Conservation (phyloP, 495 filamentous ascomycete species). For the Neurospora pannonica region DNA sequence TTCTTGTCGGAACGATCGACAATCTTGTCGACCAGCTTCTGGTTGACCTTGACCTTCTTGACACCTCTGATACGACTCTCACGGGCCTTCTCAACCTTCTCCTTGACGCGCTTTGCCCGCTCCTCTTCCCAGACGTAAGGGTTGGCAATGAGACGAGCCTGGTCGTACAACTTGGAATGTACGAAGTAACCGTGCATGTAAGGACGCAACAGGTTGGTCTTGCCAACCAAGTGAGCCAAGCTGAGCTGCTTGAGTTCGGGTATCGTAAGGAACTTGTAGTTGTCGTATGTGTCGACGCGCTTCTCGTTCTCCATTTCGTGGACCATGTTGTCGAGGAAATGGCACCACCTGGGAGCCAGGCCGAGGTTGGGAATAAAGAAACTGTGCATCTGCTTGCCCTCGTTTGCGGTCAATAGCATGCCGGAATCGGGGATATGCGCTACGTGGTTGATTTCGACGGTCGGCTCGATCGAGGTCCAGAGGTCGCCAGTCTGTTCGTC, state of each 20-base stretch:
- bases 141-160: constrained; percentile 84
- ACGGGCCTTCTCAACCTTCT: constrained; percentile 90
- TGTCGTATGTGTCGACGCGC: constrained; percentile 80
- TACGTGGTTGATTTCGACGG: constrained; percentile 88
- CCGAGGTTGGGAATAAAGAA: constrained; percentile 89
- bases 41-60: constrained; percentile 88
- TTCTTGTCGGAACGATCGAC: constrained; percentile 72
- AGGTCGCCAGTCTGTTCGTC: constrained; percentile 68
- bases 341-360: constrained; percentile 89
- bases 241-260: constrained; percentile 72
- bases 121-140: constrained; percentile 89
- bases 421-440: constrained; percentile 79
- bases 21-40: constrained; percentile 73
- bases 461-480: constrained; percentile 92
- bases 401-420: constrained; percentile 93
- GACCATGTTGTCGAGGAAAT: constrained; percentile 91
- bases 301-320: constrained; percentile 90
- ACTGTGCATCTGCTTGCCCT: constrained; percentile 59
- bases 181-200: constrained; percentile 99
- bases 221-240: constrained; percentile 77
- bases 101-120: constrained; percentile 73
- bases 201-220: constrained; percentile 74
- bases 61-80: constrained; percentile 84
- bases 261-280: constrained; percentile 92
- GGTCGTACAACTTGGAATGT: constrained; percentile 82